phyloP scores from a whole-genome alignment of 208 protist species.

The Crithidia thermophila region DNA sequence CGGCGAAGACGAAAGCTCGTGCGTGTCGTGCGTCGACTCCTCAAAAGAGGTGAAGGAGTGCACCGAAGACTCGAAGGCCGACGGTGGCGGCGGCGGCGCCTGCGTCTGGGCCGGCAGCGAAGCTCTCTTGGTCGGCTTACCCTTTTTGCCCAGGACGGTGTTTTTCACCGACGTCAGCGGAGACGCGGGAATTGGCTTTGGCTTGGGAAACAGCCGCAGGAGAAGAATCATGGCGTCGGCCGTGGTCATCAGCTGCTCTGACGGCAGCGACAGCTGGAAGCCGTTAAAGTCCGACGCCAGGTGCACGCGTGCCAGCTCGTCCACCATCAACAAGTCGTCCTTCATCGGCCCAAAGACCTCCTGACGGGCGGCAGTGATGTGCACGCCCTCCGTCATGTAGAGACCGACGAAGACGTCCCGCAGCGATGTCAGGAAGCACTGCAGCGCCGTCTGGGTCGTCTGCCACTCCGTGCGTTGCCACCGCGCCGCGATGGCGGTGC shows the following conservation, averaged over 20 bases:
- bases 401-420: constrained; percentile 30
- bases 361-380: constrained; percentile 32
- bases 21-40: too few relatives aligned
- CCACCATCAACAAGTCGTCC: constrained; percentile 33
- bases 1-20: too few relatives aligned
- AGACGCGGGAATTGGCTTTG: background rate
- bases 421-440: constrained; percentile 27
- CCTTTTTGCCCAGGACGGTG: too few relatives aligned
- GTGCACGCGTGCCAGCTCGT: constrained; percentile 32
- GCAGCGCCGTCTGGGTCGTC: constrained; percentile 22
- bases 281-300: constrained; percentile 33
- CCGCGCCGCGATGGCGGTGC: background rate
- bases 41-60: too few relatives aligned
- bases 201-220: constrained; percentile 15
- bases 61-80: too few relatives aligned
- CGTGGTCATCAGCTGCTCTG: constrained; percentile 36
- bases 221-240: constrained; percentile 40
- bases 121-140: background rate
- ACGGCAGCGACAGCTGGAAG: constrained; percentile 35
- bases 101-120: background rate
- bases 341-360: constrained; percentile 28
- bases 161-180: background rate
- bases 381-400: constrained; percentile 17
- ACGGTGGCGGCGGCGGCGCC: too few relatives aligned
- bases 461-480: constrained; percentile 36